Base-by-base conservation (phyloP, 345 rosid genomes). In the Dipteronia dyeriana region DNA sequence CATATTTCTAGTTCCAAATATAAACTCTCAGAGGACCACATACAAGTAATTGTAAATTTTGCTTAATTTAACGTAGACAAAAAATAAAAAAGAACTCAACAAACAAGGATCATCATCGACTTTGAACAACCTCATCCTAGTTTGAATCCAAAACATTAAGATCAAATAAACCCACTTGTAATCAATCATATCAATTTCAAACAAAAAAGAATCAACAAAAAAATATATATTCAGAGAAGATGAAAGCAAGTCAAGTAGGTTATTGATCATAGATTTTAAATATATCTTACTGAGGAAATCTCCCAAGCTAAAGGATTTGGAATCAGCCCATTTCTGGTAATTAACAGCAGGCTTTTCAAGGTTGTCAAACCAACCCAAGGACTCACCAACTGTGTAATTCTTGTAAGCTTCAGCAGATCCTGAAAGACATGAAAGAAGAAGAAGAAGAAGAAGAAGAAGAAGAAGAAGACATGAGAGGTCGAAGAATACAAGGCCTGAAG, bases 351-450 rank as follows among this genome's bases (percentile, higher is more conserved):
- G 85, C 80, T 87, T 92, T 76, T 87, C 85, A 54, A 77, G 83
- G 29, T 3, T 68, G 63, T 87, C 91, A 59, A 78, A 91, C 98
- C 97, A 94, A 3, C 99, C 98, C 64, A 85, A 74, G 5, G 96
- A 84, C 68, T 83, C 98, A 6, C 98, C 97, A 5, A 95, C 98
- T 6, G 98, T 94, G 88, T 92, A 90, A 84, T 95, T 94, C 88
- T 82, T 90, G 90, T 92, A 93, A 61, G 94, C 94, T 57, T 45
- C 79, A 22, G 67, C 94, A 12, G 83, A 81, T 67, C 85, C 80
- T 62, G 78, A 75, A 65, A 80, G 16, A 49, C 54, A 49, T 11
- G 16, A 49, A 11, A 49, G 9, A 43, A 73, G 3, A 79, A 49
- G 19, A 67, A 62, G 16, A 39, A 70, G 47, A 64, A 47, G 26